Base-by-base conservation (phyloP, 768 basidiomycete species). In the Paxillus involutus region DNA sequence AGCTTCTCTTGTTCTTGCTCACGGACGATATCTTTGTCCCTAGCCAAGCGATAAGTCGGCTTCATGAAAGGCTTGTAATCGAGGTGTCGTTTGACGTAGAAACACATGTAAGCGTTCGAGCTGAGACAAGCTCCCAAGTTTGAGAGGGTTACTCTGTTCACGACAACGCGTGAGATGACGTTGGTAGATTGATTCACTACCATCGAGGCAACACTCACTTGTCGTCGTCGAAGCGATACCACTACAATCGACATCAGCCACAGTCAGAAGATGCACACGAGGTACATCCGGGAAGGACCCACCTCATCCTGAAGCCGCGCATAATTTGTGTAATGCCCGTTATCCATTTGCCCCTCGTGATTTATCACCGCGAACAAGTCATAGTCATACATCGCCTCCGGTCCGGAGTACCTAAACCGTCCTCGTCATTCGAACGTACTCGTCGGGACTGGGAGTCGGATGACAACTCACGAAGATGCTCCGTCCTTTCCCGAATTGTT, bases 211-310 rank as follows among this genome's bases (percentile, higher is more conserved):
- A 55, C 35, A 67, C 83, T 67, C 62, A 91, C 89, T 91, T 96
- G 63, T 95, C 94, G 65, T 97, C 94, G 68, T 97, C 94, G 69
- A 93, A 94, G 21, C 86, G 86, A 72, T 90, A 96, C 93, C 93
- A 98, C 86, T 95, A 67, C 24, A 30, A 41, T 48, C 32, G 41
- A 46, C 7, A 29, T 6, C 30, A 47, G 51, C 37, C 21, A 50
- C 30, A 47, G 51, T 40, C 21, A 50, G 42, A 19, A 35, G 0
- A 16, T 30, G 39, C 16, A 30, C 30, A 49, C 17, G 47, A 56
- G 14, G 29, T 8, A 21, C 0, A n/a, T 8, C 44, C 14, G 8
- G 14, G 40, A 36, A 16, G n/a, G 26, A 74, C 87, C 56, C 59
- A 91, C 89, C 74, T 94, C 92, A 63, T 96, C 89, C 52, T 87